Base-by-base conservation (phyloP, 768 basidiomycete species). In the Termitomyces sp. region DNA sequence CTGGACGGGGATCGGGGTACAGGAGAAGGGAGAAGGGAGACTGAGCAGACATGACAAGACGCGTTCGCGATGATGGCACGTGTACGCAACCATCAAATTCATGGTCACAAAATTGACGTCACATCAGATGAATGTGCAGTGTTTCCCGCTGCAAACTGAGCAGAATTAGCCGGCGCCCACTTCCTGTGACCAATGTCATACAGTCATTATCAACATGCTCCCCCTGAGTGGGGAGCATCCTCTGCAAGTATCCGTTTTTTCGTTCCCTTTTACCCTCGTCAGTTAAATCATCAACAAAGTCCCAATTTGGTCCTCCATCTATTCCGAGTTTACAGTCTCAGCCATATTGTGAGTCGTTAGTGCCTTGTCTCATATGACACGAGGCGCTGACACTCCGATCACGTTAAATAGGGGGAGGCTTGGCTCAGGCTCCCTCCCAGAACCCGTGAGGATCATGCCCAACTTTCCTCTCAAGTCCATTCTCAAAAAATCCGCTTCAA, bases 351-450 rank as follows among this genome's bases (percentile, higher is more conserved):
- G 62, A 67, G 80, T 75, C 49, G 28, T 51, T 57, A 40, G 40
- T 55, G 30, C 55, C 55, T 58, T 58, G 59, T 61, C 60, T 50
- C 50, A 18, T 50, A 41, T 49, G 55, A 65, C 64, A 67, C 57
- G 59, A 63, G 62, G 57, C 64, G 36, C 58, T 64, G 52, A 66
- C 55, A 40, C 20, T 57, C 41, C 48, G 54, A 56, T 58, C 53
- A 36, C 23, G 48, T 66, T 60, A 68, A 53, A 64, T 67, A 88
- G 86, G 86, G 86, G 74, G 78, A 53, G 86, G 85, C 16, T 68
- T 72, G 63, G 85, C 87, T 32, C 84, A 87, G 68, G 84, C 84
- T 38, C 64, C 71, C 51, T 79, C 75, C 61, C 74, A 78, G 50
- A 83, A 87, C 67, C 79, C 80, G 85, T 87, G 69, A 77, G 84